Evolutionary conservation across 2,329 filamentous ascomycete genomes (phyloP).

Genomic region (Phoma sp.): DNA sequence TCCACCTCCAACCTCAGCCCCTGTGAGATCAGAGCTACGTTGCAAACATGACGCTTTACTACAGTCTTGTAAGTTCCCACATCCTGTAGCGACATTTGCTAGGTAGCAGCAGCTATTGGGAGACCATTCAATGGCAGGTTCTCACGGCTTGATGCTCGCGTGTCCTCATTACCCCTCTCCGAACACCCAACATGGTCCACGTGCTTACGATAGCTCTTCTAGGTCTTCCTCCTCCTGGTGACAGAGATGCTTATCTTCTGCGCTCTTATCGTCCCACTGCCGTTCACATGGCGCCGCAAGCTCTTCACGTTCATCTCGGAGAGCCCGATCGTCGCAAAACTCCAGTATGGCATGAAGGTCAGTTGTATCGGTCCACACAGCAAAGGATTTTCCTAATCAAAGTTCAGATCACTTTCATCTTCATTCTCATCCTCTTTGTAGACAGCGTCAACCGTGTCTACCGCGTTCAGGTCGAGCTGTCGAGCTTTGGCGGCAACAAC

Average conservation of each 20-base stretch:
- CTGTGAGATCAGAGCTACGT: conserved; percentile 34
- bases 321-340: conserved; percentile 81
- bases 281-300: conserved; percentile 82
- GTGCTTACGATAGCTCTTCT: conserved; percentile 37
- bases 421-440: conserved; percentile 97
- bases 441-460: conserved; percentile 97
- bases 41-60: conserved; percentile 71
- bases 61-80: conserved; percentile 63
- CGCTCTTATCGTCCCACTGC: conserved; percentile 82
- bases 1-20: conserved; percentile 15
- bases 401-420: conserved; percentile 88
- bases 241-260: conserved; percentile 84
- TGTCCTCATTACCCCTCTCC: conserved; percentile 1
- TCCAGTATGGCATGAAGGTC: conserved; percentile 96
- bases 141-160: conserved; percentile 8
- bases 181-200: conserved; percentile 19
- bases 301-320: conserved; percentile 97
- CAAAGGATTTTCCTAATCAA: conserved; percentile 17
- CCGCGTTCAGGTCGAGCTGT: conserved; percentile 89
- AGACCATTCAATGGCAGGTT: conserved; percentile 15
- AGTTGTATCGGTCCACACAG: background rate
- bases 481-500: conserved; percentile 70
- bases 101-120: background rate
- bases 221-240: conserved; percentile 86
- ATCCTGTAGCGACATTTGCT: background rate